Base-by-base conservation (phyloP, 495 filamentous ascomycete species). In the Daldinia vernicosa region DNA sequence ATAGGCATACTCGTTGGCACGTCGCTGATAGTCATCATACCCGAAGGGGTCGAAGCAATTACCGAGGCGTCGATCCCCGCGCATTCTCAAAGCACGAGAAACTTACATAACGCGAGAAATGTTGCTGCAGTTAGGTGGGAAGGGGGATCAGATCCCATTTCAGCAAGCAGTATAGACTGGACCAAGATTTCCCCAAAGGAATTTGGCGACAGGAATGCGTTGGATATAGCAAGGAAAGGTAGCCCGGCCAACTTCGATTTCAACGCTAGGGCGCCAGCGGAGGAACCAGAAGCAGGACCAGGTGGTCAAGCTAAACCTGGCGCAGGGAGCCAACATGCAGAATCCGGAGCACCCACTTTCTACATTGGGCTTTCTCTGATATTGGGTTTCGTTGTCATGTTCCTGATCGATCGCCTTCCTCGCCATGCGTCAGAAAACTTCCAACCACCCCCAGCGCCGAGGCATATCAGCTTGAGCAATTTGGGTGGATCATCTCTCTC, bases 1-100 rank as follows among this genome's bases (percentile, higher is more conserved):
- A 93, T 97, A 83, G 95, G 95, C 43, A 90, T 99, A 15, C 84
- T 99, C 7, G 94, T 99, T 22, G 95, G 95, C 37, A 98, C 95
- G 35, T 93, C 93, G 8, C 86, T 99, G 71, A 94, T 98, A 62
- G 93, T 99, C 2, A 99, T 99, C 77, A 97, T 99, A 75, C 95
- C 95, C 0, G 95, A 99, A 79, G 95, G 95, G 15, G 89, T 98
- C 54, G 95, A 98, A 75, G 95, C 95, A 6, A 82, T 98, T 54
- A 94, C 97, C 75, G 89, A 87, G 70, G 84, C 90, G 9, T 85
- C 80, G 50, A 74, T 78, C 35, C 57, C 78, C 12, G 62, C 77
- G 17, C 84, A 86, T 66, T 67, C 81, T 45, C 85, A 85, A 67
- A 68, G 60, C 50, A 53, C 57, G 30, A 79, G 74, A 71, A 69